Evolutionary conservation across 306 rosid species (phyloP), one percentile per base, ranked within the genome.

Genomic region (Dalbergia cochinchinensis): DNA sequence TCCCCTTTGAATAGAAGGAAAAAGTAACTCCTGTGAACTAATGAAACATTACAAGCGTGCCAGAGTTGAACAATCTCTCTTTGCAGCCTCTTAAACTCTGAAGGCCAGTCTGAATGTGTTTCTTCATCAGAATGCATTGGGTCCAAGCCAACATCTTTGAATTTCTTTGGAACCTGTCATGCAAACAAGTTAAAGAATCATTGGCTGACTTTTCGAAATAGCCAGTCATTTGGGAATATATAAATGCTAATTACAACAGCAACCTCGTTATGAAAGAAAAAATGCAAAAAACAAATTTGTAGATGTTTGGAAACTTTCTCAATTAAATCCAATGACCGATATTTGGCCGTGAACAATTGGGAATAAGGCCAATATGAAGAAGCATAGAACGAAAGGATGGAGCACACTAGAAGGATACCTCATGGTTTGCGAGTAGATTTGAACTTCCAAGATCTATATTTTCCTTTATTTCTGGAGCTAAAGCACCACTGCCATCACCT

Each of bases 21-120:
- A 86, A 94, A 94, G 83, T 90, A 94, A 67, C 97, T 94, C 76
- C 98, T 88, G 83, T 94, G 97, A 71, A 90, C 89, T 86, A 94
- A 84, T 59, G 98, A 88, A 77, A 92, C 90, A 53, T 89, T 85
- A 78, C 97, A 94, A 69, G 79, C 89, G 62, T 94, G 86, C 97
- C 97, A 94, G 58, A 89, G 92, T 76, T 87, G 89, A 41, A 94
- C 84, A 48, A 92, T 91, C 89, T 92, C 93, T 48, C 76, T 86
- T 83, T 91, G 98, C 65, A 89, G 88, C 85, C 85, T 89, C 80
- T 70, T 78, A 77, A 94, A 94, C 83, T 91, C 92, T 57, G 86
- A 81, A 54, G 91, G 78, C 99, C 97, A 95, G 9, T 73, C 71
- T 81, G 87, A 78, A 72, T 86, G 78, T 73, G 80, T 88, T 64